Base-by-base conservation (phyloP, 2,329 filamentous ascomycete species). In the Colletotrichum kahawae region DNA sequence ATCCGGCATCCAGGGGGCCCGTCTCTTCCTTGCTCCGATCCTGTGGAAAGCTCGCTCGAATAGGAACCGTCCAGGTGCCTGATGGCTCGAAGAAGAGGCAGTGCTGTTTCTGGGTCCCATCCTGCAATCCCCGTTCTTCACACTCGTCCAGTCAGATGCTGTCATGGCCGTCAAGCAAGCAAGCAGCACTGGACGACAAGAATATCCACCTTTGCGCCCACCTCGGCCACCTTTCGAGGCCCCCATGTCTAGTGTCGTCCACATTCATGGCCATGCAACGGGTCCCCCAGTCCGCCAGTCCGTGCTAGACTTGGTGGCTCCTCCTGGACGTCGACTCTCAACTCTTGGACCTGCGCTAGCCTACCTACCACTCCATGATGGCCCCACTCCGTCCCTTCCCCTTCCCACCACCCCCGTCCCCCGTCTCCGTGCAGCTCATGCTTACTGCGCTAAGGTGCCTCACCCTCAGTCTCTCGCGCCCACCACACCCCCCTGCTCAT, bases 11-110 rank as follows among this genome's bases (percentile, higher is more conserved):
- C 54, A 66, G 70, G 70, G 60, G 64, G 57, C 21, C 54, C 56
- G 56, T 72, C 63, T 62, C 27, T 72, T 68, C 72, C 69, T 60
- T 36, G 72, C 72, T 75, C 43, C 62, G 63, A 75, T 72, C 67
- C 63, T 71, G 65, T 56, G 43, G 63, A 12, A 24, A 51, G 31
- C 51, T 60, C 43, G 63, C 56, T 56, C 57, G 21, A 48, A 63
- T 54, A 57, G 63, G 69, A 72, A 64, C 56, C 54, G 16, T 68
- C 34, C 56, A 75, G 69, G n/a, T 51, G 43, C 69, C 72, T 29
- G 43, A 67, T 27, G 27, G 29, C 29, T 18, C 18, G 69, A 51
- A 36, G 38, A 51, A 36, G 31, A 71, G 72, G 62, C 63, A 57
- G 63, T 72, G 69, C 69, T 72, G 69, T 72, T 67, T 75, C 72